Conservation (phyloP, 257 asterid genomes). For the Plectranthus barbatus region DNA sequence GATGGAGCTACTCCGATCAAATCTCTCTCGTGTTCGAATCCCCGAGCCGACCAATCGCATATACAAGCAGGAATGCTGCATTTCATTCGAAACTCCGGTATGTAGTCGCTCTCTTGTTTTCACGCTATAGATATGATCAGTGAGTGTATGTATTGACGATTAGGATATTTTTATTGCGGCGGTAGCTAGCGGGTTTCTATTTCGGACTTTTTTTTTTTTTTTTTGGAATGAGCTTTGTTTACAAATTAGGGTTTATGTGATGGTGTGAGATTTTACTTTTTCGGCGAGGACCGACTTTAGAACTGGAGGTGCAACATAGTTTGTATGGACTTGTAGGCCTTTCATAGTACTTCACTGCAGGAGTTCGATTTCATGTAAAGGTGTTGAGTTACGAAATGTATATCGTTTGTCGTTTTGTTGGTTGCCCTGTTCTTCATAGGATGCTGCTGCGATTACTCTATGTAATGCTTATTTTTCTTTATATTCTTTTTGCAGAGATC, state of each 20-base stretch:
- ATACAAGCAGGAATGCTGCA: conserved; percentile 94
- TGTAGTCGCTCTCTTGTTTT: neutral
- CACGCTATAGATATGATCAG: neutral
- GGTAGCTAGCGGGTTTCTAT: neutral
- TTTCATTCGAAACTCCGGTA: conserved; percentile 94
- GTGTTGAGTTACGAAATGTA: neutral
- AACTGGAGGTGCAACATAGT: neutral
- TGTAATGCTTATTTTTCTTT: neutral
- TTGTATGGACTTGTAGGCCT: neutral
- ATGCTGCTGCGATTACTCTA: neutral
- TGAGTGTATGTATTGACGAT: neutral
- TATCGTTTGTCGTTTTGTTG: neutral
- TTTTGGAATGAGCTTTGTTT: neutral
- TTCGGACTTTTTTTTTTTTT: neutral
- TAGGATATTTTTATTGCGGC: neutral
- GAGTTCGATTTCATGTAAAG: neutral
- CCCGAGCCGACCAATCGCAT: conserved; percentile 96
- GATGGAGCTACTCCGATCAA: conserved; percentile 89
- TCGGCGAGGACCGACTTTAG: neutral
- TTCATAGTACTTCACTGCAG: neutral
- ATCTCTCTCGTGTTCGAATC: conserved; percentile 81
- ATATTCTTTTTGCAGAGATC: conserved; percentile 56
- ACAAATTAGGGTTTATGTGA: conserved; percentile 19
- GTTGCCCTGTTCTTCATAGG: neutral
- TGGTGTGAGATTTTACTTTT: neutral